A percentile compares a stretch with the other conserved stretches of the same genome.
phyloP scores from a whole-genome alignment of 2,329 filamentous ascomycete genomes.

The Paraphoma sp. region DNA sequence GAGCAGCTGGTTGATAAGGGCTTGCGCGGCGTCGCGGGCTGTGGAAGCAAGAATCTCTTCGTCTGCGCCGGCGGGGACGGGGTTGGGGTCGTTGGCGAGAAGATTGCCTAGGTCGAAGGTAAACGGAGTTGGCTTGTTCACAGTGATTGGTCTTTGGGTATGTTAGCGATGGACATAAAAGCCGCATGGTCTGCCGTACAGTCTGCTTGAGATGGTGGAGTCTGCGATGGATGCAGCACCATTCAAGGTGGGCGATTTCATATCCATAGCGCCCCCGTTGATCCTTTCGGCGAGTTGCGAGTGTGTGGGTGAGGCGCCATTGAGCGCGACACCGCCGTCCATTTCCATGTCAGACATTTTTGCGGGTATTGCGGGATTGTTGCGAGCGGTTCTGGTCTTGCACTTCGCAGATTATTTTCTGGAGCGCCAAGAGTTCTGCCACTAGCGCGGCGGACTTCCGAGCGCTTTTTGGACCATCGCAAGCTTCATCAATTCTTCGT shows the following conservation, averaged over 20 bases:
- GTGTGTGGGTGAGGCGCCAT: slow-evolving; percentile 26
- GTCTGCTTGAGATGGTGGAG: slow-evolving; percentile 37
- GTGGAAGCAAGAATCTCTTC: slow-evolving; percentile 74
- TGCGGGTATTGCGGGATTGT: neutral
- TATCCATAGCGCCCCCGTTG: slow-evolving; percentile 42
- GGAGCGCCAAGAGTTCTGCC: neutral
- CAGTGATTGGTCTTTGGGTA: slow-evolving; percentile 36
- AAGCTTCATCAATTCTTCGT: slow-evolving; percentile 10
- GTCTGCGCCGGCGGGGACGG: slow-evolving; percentile 65
- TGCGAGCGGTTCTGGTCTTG: neutral
- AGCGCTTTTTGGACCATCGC: slow-evolving; percentile 3
- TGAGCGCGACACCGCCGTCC: slow-evolving; percentile 35
- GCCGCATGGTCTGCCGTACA: slow-evolving; percentile 29
- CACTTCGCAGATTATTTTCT: neutral
- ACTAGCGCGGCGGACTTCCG: slow-evolving; percentile 1
- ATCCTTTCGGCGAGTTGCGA: slow-evolving; percentile 39
- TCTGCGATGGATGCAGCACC: slow-evolving; percentile 41
- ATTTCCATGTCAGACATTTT: slow-evolving; percentile 40
- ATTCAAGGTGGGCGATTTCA: slow-evolving; percentile 28
- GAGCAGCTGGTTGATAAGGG: slow-evolving; percentile 91
- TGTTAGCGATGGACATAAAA: slow-evolving; percentile 12
- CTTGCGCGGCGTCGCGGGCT: slow-evolving; percentile 89
- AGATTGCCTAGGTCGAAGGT: slow-evolving; percentile 91
- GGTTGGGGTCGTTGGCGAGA: slow-evolving; percentile 85
- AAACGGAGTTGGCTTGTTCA: slow-evolving; percentile 83